Base-by-base conservation (phyloP, 257 asterid genomes). In the Hygrophila difformis region DNA sequence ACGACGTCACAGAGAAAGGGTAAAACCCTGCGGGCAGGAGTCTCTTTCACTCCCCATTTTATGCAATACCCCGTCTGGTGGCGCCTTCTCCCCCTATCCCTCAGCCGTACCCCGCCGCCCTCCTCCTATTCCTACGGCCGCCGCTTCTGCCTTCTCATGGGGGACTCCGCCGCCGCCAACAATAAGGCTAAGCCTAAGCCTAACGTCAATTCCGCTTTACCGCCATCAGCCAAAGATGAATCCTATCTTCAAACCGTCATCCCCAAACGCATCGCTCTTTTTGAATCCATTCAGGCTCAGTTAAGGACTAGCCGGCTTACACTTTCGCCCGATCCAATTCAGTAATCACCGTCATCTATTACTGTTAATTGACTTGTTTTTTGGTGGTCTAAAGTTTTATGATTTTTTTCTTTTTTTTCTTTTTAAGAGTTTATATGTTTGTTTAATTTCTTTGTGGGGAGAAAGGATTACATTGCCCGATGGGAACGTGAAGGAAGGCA, bases 401-500 rank as follows among this genome's bases (percentile, higher is more conserved):
- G 11, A 14, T 4, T 1, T 3, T 43, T 54, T 9, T 11, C 4
- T 19, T 8, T 7, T 28, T 43, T 20, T 0, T 8, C 7, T 5
- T 39, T 20, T n/a, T n/a, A 17, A 36, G 4, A 15, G 10, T 20
- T 12, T 12, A 1, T n/a, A 28, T 51, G 57, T 11, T 33, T 42
- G n/a, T 36, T 9, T 55, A 3, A 31, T 53, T 46, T 46, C 6
- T 6, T n/a, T n/a, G n/a, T n/a, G n/a, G 44, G 39, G 26, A 17
- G n/a, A 46, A 52, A 91, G 97, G 80, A 71, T 91, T 34, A 62
- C 65, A 4, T 60, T 91, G 57, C 87, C 74, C 15, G 82, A 87
- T 59, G 94, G 87, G 61, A 65, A 71, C 24, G 86, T 81, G 63
- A 91, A 72, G 70, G 97, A 76, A 59, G 99, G 97, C 43, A 81